phyloP scores from a whole-genome alignment of 257 asterid species.

The Solanum corneliomulleri region DNA sequence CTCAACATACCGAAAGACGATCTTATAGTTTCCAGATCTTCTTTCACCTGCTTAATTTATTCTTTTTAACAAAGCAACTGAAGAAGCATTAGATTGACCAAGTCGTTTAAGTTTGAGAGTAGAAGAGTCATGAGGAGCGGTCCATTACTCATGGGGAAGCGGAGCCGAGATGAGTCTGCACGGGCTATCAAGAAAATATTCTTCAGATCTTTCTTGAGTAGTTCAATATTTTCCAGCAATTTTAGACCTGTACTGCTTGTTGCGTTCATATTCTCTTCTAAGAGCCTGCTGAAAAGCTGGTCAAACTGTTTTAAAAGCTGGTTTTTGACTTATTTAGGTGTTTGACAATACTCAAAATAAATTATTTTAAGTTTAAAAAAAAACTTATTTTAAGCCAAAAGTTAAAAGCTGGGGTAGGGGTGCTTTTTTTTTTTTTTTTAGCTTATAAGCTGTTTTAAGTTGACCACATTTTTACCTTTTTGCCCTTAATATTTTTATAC shows the following conservation, averaged over 20 bases:
- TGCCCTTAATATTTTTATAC: too few species aligned
- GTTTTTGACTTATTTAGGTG: too few species aligned
- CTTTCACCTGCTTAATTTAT: neutral
- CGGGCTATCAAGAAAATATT: neutral
- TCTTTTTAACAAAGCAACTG: neutral
- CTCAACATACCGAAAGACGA: neutral
- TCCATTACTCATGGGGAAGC: neutral
- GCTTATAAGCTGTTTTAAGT: too few species aligned
- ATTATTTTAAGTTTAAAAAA: too few species aligned
- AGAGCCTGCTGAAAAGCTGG: neutral
- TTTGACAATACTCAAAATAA: too few species aligned
- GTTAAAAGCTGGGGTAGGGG: too few species aligned
- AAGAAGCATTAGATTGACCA: neutral
- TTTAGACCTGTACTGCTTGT: neutral
- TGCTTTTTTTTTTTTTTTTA: too few species aligned
- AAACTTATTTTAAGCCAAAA: too few species aligned
- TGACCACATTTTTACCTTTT: too few species aligned
- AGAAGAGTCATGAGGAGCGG: neutral
- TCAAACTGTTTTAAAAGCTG: too few species aligned
- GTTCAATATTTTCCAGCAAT: neutral
- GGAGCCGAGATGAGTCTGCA: neutral
- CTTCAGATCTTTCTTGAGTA: neutral
- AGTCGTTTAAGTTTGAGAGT: neutral
- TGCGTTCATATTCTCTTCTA: neutral
- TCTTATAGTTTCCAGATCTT: neutral